Conservation (phyloP, 1,139 yeast genomes). For the Yamadazyma pseudoaaseri region DNA sequence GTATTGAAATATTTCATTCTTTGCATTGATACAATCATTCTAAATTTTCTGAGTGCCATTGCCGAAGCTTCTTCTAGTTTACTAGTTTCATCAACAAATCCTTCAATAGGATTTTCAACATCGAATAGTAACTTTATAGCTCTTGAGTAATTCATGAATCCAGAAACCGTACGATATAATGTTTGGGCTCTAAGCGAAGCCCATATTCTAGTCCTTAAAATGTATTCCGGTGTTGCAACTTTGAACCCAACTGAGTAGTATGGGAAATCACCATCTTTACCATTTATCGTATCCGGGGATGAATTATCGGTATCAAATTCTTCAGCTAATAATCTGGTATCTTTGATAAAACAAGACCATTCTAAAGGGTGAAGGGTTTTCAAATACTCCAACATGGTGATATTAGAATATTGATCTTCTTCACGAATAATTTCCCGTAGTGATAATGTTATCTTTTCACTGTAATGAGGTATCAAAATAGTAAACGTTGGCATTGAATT, state of each 20-base stretch:
- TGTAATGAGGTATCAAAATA: constrained; percentile 51
- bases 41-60: constrained; percentile 46
- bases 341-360: constrained; percentile 52
- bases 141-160: constrained; percentile 56
- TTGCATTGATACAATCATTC: constrained; percentile 48
- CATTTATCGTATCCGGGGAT: constrained; percentile 16
- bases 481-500: constrained; percentile 50
- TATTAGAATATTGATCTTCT: constrained; percentile 48
- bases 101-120: constrained; percentile 33
- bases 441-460: constrained; percentile 48
- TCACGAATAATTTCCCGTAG: constrained; percentile 46
- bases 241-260: constrained; percentile 52
- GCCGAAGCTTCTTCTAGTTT: constrained; percentile 36
- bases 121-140: constrained; percentile 50
- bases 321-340: constrained; percentile 48
- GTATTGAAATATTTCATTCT: constrained; percentile 29
- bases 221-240: constrained; percentile 53
- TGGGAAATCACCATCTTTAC: constrained; percentile 33
- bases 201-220: constrained; percentile 55
- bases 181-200: constrained; percentile 58
- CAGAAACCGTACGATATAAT: constrained; percentile 52
- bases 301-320: constrained; percentile 37
- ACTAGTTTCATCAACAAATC: constrained; percentile 23
- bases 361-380: constrained; percentile 51
- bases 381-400: constrained; percentile 51